Conservation (phyloP, 768 basidiomycete species). For the Podaxis rugospora region DNA sequence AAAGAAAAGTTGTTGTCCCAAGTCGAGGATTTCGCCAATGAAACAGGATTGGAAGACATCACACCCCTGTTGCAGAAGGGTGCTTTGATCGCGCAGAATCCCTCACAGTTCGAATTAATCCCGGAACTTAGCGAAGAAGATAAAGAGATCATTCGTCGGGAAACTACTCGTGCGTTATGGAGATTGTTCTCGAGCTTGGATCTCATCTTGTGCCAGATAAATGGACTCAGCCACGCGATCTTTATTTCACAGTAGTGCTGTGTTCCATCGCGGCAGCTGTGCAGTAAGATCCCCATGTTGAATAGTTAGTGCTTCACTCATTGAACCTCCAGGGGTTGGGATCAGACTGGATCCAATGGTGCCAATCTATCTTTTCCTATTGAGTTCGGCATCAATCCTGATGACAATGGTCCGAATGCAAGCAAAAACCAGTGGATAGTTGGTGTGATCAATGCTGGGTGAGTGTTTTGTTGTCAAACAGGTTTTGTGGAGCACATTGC, state of each 20-base stretch:
- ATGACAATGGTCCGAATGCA: conserved; percentile 22
- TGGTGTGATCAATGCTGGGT: conserved; percentile 65
- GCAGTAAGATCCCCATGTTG: conserved; percentile 36
- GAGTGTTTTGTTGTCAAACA: conserved; percentile 9
- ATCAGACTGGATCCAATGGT: conserved; percentile 54
- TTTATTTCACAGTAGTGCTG: conserved; percentile 35
- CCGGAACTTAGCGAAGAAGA: conserved; percentile 28
- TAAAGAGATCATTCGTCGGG: conserved; percentile 29
- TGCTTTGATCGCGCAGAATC: conserved; percentile 68
- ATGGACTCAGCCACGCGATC: conserved; percentile 36
- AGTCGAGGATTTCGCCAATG: conserved; percentile 55
- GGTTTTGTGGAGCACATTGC: neutral
- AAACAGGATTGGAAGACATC: conserved; percentile 36
- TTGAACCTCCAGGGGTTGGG: conserved; percentile 30
- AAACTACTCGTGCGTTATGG: conserved; percentile 28
- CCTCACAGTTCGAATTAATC: conserved; percentile 35
- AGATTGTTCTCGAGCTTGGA: neutral
- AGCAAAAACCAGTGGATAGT: conserved; percentile 59
- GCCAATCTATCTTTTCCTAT: conserved; percentile 51
- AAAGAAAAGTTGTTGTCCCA: conserved; percentile 54
- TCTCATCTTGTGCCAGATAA: conserved; percentile 24
- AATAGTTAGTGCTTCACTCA: neutral
- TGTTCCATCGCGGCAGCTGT: conserved; percentile 71
- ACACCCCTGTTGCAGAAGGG: conserved; percentile 51
- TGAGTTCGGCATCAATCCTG: conserved; percentile 37